These are phyloP conservation scores for Nitzschia sp. DNA, from an alignment of 108 stramenopile genomes.

Conservation along the genomic window DNA sequence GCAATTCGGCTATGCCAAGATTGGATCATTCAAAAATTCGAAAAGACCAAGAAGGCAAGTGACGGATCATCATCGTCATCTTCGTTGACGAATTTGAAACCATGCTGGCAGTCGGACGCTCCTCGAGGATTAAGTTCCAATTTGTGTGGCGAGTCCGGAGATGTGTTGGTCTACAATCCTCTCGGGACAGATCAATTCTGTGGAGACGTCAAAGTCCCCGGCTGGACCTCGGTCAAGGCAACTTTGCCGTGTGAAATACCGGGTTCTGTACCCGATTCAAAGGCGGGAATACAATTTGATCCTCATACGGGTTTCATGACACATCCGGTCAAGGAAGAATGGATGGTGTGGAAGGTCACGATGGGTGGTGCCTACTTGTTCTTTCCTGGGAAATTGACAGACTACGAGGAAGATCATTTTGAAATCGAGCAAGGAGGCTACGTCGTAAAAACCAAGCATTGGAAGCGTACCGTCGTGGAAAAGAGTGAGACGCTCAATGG, in stretches of 20 bases:
- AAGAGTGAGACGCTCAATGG: constrained; percentile 16
- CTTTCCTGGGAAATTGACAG: constrained; percentile 39
- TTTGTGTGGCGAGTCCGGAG: constrained; percentile 30
- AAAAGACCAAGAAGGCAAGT: not conserved
- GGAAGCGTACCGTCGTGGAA: constrained; percentile 59
- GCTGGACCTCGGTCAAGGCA: constrained; percentile 9
- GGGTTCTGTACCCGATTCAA: constrained; percentile 13
- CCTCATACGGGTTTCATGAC: constrained; percentile 47
- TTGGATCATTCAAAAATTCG: constrained; percentile 34
- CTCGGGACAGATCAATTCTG: constrained; percentile 43
- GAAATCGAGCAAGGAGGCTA: constrained; percentile 39
- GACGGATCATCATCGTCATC: too few relatives aligned
- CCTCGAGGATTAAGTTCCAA: constrained; percentile 45
- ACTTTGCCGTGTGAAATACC: constrained; percentile 52
- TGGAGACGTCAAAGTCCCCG: constrained; percentile 38
- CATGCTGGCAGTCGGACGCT: constrained; percentile 41
- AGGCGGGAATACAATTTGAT: constrained; percentile 40
- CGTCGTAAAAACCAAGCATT: constrained; percentile 41
- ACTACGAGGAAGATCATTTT: constrained; percentile 22
- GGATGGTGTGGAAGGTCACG: constrained; percentile 66
- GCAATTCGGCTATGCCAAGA: constrained; percentile 38
- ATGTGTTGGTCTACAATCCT: constrained; percentile 53
- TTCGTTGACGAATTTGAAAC: not conserved
- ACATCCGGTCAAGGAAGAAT: constrained; percentile 50
- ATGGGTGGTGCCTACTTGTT: constrained; percentile 66